These are phyloP conservation scores for Vinca minor DNA, from an alignment of 257 asterid species.

Conservation along the genomic window DNA sequence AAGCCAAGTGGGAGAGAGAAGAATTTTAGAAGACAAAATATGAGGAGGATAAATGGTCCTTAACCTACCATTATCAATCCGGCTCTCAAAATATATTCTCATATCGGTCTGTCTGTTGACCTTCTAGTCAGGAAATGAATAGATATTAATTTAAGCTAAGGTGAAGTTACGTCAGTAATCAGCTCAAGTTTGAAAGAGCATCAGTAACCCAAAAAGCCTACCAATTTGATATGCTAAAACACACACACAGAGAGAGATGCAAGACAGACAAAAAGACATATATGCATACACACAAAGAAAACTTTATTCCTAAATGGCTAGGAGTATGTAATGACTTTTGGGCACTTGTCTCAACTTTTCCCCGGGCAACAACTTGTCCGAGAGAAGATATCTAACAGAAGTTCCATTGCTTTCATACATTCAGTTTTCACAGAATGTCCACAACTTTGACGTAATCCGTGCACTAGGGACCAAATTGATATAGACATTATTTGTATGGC, in stretches of 20 bases:
- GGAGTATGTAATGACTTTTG: background rate
- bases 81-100: background rate
- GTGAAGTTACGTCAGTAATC: background rate
- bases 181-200: background rate
- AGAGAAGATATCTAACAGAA: background rate
- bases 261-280: background rate
- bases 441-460: background rate
- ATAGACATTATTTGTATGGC: background rate
- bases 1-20: background rate
- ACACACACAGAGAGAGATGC: too few species aligned
- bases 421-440: background rate
- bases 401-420: background rate
- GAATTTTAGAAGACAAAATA: background rate
- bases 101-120: background rate
- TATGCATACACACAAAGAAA: too few species aligned
- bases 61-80: background rate
- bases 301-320: background rate
- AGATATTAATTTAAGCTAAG: background rate
- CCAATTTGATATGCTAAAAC: background rate
- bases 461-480: background rate
- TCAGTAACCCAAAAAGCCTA: background rate
- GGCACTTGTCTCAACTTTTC: background rate
- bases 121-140: background rate
- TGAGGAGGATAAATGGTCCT: too few species aligned
- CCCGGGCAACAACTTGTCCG: background rate